Conservation (phyloP, 2,329 filamentous ascomycete species). For the Paraphoma chrysanthemicola region DNA sequence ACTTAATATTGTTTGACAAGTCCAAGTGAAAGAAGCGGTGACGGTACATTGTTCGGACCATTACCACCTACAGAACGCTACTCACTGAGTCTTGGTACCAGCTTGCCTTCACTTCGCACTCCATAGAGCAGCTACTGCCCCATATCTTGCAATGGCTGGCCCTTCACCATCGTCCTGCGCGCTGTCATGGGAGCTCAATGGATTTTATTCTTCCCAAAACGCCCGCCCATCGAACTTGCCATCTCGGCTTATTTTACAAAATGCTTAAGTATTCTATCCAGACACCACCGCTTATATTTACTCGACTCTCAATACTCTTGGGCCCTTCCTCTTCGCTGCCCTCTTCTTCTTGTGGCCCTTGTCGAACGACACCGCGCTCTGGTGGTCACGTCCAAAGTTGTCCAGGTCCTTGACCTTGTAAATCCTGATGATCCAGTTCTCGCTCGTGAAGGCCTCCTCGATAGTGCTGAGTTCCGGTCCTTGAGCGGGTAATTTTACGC, state of each 20-base stretch:
- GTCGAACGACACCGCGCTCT: constrained; percentile 72
- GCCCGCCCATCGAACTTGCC: constrained; percentile 28
- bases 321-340: constrained; percentile 73
- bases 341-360: constrained; percentile 87
- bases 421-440: constrained; percentile 99
- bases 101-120: background rate
- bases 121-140: background rate
- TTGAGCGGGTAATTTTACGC: constrained; percentile 78
- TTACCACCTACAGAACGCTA: background rate
- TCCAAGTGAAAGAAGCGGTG: constrained; percentile 18
- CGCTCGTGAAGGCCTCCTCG: constrained; percentile 97
- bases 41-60: background rate
- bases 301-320: constrained; percentile 74
- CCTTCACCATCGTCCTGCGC: no score
- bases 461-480: constrained; percentile 86
- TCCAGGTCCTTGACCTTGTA: constrained; percentile 99
- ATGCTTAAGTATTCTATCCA: constrained; percentile 29
- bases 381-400: constrained; percentile 91
- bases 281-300: constrained; percentile 50
- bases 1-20: constrained; percentile 2
- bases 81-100: background rate
- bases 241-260: constrained; percentile 37
- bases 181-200: constrained; percentile 5
- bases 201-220: constrained; percentile 39
- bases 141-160: background rate